phyloP scores from a whole-genome alignment of 2,329 filamentous ascomycete species.

The Claviceps spartinae region DNA sequence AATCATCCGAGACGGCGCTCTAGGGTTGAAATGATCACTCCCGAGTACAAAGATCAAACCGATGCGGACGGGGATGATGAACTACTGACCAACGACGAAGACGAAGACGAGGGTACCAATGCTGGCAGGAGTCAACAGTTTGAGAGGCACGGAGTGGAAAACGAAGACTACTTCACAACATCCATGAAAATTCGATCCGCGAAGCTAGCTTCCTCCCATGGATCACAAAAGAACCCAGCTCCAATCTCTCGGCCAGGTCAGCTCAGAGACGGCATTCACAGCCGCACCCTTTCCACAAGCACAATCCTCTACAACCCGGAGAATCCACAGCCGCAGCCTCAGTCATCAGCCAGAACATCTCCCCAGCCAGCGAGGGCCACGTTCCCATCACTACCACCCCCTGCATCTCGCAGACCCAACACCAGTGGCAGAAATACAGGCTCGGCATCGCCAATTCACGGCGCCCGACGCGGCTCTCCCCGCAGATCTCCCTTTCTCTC shows the following conservation, averaged over 20 bases:
- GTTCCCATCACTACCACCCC: constrained; percentile 5
- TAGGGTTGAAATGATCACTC: constrained; percentile 19
- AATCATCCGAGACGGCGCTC: constrained; percentile 19
- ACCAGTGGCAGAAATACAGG: constrained; percentile 20
- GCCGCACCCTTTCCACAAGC: constrained; percentile 62
- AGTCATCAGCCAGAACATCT: constrained; percentile 29
- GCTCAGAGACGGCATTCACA: constrained; percentile 39
- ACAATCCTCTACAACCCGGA: constrained; percentile 76
- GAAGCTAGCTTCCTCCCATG: constrained; percentile 21
- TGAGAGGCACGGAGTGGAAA: constrained; percentile 16
- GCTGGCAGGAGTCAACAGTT: constrained; percentile 19
- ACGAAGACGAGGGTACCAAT: constrained; percentile 39
- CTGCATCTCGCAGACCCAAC: constrained; percentile 20
- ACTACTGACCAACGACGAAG: constrained; percentile 67
- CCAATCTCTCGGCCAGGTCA: constrained; percentile 19
- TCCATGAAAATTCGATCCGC: constrained; percentile 30
- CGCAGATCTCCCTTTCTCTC: constrained; percentile 28
- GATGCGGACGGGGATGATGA: constrained; percentile 87
- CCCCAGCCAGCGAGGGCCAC: constrained; percentile 16
- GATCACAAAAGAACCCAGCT: constrained; percentile 17
- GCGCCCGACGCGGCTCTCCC: constrained; percentile 31
- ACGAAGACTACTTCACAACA: constrained; percentile 41
- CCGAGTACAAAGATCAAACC: constrained; percentile 47
- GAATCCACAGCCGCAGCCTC: constrained; percentile 23
- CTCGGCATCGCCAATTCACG: constrained; percentile 18